Evolutionary conservation across 139 green algal species (phyloP).

Genomic region (Limnomonas spitsbergensis): DNA sequence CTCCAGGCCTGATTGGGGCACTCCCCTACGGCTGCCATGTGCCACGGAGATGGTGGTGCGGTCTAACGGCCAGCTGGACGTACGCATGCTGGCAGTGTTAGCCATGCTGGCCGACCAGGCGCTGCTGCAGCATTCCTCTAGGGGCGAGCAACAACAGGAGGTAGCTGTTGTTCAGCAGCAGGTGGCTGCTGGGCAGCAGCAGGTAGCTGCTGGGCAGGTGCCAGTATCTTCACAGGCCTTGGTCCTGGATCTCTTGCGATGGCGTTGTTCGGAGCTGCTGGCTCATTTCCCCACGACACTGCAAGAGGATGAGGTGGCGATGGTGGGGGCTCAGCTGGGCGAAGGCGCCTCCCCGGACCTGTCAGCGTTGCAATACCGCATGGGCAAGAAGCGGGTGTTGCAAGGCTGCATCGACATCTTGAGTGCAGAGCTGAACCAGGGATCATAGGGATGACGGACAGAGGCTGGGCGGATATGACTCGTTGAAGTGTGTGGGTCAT

Average conservation of each 20-base stretch:
- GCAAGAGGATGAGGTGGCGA: not conserved
- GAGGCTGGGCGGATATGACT: no score
- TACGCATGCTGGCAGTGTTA: conserved; percentile 18
- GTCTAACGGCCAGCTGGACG: conserved; percentile 10
- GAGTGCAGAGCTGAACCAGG: no score
- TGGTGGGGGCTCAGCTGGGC: no score
- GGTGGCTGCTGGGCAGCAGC: no score
- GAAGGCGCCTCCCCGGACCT: not conserved
- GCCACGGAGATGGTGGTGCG: conserved; percentile 16
- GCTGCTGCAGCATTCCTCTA: no score
- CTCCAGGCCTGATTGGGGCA: conserved; percentile 24
- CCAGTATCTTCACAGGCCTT: no score
- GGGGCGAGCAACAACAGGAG: no score
- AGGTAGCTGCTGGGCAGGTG: no score
- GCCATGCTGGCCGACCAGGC: not conserved
- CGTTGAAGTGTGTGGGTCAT: no score
- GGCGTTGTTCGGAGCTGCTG: not conserved
- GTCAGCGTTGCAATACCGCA: not conserved
- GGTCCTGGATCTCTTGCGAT: not conserved
- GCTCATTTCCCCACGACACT: not conserved
- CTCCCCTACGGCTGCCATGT: not conserved
- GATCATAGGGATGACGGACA: no score
- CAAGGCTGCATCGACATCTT: no score
- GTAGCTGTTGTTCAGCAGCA: no score
- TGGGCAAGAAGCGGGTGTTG: not conserved